These are phyloP conservation scores for Colletotrichum godetiae DNA, from an alignment of 2,329 filamentous ascomycete genomes.

Conservation along the genomic window DNA sequence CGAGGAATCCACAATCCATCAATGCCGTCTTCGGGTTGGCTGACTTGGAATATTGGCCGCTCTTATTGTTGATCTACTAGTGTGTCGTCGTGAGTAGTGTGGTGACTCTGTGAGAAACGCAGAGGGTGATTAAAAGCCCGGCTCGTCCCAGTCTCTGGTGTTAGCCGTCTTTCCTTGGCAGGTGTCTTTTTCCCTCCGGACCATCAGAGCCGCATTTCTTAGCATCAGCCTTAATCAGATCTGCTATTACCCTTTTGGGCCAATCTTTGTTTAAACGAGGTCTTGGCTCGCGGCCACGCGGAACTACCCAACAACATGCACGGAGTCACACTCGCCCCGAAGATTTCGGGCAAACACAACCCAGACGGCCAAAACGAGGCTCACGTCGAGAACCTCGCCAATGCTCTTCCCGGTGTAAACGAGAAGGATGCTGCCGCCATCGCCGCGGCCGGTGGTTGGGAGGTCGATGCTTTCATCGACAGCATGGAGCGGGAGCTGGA, in stretches of 20 bases:
- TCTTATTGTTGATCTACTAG: background rate
- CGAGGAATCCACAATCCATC: constrained; percentile 13
- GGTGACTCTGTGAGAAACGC: background rate
- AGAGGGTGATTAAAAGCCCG: constrained; percentile 17
- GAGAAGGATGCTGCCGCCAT: constrained; percentile 49
- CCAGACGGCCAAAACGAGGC: constrained; percentile 31
- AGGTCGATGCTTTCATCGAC: constrained; percentile 52
- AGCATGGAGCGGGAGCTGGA: constrained; percentile 56
- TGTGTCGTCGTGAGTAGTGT: background rate
- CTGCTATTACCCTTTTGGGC: background rate
- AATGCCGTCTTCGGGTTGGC: constrained; percentile 23
- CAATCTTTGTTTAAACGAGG: background rate
- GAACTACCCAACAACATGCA: constrained; percentile 8
- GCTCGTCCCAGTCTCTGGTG: constrained; percentile 2
- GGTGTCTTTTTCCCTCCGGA: constrained; percentile 8
- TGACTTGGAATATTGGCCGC: background rate
- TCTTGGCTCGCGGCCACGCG: constrained; percentile 3
- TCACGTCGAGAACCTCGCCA: constrained; percentile 29
- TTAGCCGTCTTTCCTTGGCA: constrained; percentile 4
- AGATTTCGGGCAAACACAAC: constrained; percentile 30
- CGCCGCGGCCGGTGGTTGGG: constrained; percentile 46
- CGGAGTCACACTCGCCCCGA: constrained; percentile 30
- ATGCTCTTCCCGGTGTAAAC: constrained; percentile 16
- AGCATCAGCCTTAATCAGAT: constrained; percentile 3
- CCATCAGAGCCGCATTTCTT: constrained; percentile 29